A percentile compares a stretch with the other conserved stretches of the same genome.
These are phyloP conservation scores for Penicillium flavigenum DNA, from an alignment of 495 filamentous ascomycete species.

Conservation along the genomic window DNA sequence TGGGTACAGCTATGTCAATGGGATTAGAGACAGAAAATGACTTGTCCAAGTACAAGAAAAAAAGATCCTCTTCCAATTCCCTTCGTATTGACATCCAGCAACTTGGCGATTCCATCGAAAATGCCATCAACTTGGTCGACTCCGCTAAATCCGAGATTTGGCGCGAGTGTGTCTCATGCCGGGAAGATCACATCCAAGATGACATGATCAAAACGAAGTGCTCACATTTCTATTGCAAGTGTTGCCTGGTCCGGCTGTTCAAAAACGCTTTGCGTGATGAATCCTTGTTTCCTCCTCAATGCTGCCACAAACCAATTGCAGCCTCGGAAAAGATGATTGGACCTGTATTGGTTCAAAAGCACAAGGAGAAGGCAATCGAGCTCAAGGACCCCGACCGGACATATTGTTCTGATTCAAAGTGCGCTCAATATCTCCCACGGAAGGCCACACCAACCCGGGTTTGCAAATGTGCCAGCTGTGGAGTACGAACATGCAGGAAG, in stretches of 20 bases:
- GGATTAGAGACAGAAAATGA: neutral
- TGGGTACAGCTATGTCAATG: conserved; percentile 1
- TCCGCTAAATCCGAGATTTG: neutral
- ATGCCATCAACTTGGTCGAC: neutral
- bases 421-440: conserved; percentile 31
- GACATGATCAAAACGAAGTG: conserved; percentile 29
- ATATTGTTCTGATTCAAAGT: conserved; percentile 31
- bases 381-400: conserved; percentile 27
- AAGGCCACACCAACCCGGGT: too few species aligned
- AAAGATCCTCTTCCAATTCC: neutral
- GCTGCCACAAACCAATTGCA: conserved; percentile 32
- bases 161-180: neutral
- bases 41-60: neutral
- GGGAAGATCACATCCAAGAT: neutral
- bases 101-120: neutral
- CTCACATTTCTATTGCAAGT: conserved; percentile 36
- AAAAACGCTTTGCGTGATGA: conserved; percentile 32
- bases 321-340: conserved; percentile 17
- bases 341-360: neutral
- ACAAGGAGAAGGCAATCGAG: conserved; percentile 28
- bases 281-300: conserved; percentile 41
- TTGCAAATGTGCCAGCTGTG: conserved; percentile 5
- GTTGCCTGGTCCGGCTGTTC: conserved; percentile 35
- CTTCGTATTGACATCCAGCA: neutral
- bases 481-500: conserved; percentile 3